These are phyloP conservation scores for Coemansia sp. DNA, from an alignment of 192 early-diverging fungal species.

Conservation along the genomic window DNA sequence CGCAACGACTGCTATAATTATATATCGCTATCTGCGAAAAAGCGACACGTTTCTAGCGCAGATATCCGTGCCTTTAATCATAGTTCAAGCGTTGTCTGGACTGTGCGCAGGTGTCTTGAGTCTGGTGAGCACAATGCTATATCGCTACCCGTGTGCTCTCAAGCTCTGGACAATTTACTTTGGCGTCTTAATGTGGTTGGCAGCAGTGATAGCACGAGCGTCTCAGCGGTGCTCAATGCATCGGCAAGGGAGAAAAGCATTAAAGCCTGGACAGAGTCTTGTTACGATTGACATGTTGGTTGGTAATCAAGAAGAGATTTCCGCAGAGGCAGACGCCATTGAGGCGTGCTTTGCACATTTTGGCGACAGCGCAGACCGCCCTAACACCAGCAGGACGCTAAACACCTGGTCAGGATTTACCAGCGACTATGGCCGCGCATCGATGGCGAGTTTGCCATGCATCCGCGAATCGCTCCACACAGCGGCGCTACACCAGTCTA, in stretches of 20 bases:
- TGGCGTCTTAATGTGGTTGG: conserved; percentile 36
- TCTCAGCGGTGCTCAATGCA: conserved; percentile 17
- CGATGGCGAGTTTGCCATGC: neutral
- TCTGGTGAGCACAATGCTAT: conserved; percentile 22
- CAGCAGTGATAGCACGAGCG: conserved; percentile 22
- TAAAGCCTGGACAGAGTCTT: neutral
- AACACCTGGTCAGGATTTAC: conserved; percentile 30
- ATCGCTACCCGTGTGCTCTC: conserved; percentile 25
- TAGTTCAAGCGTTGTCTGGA: conserved; percentile 18
- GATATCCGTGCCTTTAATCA: conserved; percentile 22
- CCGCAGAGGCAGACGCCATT: neutral
- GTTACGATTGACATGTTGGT: conserved; percentile 11
- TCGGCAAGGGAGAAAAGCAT: neutral
- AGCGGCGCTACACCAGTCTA: conserved; percentile 1
- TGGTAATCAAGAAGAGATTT: neutral
- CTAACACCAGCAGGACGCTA: conserved; percentile 15
- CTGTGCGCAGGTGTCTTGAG: conserved; percentile 13
- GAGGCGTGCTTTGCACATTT: neutral
- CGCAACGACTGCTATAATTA: conserved; percentile 16
- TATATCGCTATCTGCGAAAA: conserved; percentile 19
- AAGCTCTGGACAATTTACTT: conserved; percentile 37
- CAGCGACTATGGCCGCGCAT: neutral
- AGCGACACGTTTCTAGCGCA: conserved; percentile 20
- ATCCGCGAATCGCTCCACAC: neutral
- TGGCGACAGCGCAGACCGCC: neutral